Conservation (phyloP, 257 asterid species). For the Verbascum thapsus region DNA sequence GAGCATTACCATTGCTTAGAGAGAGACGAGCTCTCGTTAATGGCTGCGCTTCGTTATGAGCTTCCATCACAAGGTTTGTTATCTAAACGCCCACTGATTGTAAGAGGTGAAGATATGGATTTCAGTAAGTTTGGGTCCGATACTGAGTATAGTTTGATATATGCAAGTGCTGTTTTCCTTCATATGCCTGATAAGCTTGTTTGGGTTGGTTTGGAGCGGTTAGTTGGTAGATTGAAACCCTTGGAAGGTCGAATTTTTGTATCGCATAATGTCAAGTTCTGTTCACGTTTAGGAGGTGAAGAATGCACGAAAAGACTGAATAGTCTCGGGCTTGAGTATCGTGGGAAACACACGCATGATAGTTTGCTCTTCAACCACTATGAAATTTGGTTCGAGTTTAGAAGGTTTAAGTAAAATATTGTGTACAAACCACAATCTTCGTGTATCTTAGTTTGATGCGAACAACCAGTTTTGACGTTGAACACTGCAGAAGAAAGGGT, state of each 20-base stretch:
- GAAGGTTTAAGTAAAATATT: slow-evolving; percentile 47
- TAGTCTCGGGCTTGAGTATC: slow-evolving; percentile 67
- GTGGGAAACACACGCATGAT: slow-evolving; percentile 81
- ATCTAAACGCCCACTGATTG: slow-evolving; percentile 75
- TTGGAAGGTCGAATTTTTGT: slow-evolving; percentile 79
- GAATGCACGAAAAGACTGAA: slow-evolving; percentile 76
- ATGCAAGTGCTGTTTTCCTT: slow-evolving; percentile 93
- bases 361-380: slow-evolving; percentile 95
- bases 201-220: slow-evolving; percentile 81
- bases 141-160: slow-evolving; percentile 64
- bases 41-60: slow-evolving; percentile 90
- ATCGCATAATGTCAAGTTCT: slow-evolving; percentile 91
- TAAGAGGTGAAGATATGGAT: slow-evolving; percentile 93
- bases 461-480: slow-evolving; percentile 9
- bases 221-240: slow-evolving; percentile 63
- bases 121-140: slow-evolving; percentile 70
- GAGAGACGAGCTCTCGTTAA: slow-evolving; percentile 91
- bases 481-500: slow-evolving; percentile 16
- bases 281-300: slow-evolving; percentile 90
- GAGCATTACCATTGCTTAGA: slow-evolving; percentile 79
- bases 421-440: background rate
- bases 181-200: slow-evolving; percentile 94
- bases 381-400: slow-evolving; percentile 89
- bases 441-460: slow-evolving; percentile 18
- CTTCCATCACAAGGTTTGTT: slow-evolving; percentile 92